These are phyloP conservation scores for Botrytis paeoniae DNA, from an alignment of 2,329 filamentous ascomycete species.

Conservation along the genomic window DNA sequence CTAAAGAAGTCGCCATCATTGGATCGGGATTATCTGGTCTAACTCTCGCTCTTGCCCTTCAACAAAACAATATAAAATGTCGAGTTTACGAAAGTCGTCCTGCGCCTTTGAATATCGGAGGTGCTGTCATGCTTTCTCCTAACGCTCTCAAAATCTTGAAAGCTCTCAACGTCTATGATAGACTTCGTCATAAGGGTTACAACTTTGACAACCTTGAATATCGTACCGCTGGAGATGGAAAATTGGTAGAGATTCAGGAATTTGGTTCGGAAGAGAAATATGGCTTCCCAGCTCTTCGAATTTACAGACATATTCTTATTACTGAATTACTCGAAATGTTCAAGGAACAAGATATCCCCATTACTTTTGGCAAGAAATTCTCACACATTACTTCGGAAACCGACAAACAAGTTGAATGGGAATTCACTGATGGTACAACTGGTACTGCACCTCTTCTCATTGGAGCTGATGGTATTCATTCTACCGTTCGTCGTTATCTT, in stretches of 20 bases:
- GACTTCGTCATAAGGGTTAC: conserved; percentile 45
- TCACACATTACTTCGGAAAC: conserved; percentile 43
- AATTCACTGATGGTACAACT: conserved; percentile 47
- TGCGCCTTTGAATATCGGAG: conserved; percentile 47
- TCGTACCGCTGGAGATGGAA: conserved; percentile 37
- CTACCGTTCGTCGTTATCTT: conserved; percentile 50
- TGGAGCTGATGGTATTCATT: conserved; percentile 60
- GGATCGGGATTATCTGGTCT: conserved; percentile 52
- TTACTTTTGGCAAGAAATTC: conserved; percentile 51
- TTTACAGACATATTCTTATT: conserved; percentile 53
- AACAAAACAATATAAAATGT: conserved; percentile 48
- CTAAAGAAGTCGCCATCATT: conserved; percentile 42
- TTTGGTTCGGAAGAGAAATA: conserved; percentile 49
- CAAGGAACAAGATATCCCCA: conserved; percentile 41
- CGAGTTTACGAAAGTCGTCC: conserved; percentile 51
- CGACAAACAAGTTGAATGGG: conserved; percentile 43
- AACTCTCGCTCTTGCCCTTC: conserved; percentile 52
- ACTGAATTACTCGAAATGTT: conserved; percentile 46
- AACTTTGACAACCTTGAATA: conserved; percentile 52
- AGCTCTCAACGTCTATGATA: conserved; percentile 46
- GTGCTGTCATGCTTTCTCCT: conserved; percentile 58
- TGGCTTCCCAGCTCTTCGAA: conserved; percentile 52
- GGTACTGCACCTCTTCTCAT: conserved; percentile 46
- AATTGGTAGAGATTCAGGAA: conserved; percentile 44
- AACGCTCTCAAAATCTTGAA: conserved; percentile 56